Evolutionary conservation across 805 yeast genomes (phyloP), one percentile per base, ranked within the genome.

Genomic region (Yamadazyma insecticola): DNA sequence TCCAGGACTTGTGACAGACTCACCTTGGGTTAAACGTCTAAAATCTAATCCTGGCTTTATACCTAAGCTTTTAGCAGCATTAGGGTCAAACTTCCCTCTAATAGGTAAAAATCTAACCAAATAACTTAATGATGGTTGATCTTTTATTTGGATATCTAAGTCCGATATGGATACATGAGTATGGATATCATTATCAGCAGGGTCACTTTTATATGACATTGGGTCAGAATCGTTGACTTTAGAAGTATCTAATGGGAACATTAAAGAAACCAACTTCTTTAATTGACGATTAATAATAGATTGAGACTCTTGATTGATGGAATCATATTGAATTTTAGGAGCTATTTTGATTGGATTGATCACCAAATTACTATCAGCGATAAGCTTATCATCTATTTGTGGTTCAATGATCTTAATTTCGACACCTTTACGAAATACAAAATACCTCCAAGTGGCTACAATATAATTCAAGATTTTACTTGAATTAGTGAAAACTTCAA

Each of bases 391-490:
- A 24, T 53, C 40, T 3, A 12, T 2, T 12, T 32, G 28, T 3
- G 31, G 14, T 20, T 56, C 66, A 16, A 44, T 29, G 16, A 66
- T 52, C 3, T 55, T 55, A 32, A 84, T 51, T 21, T 70, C 66
- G 29, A 82, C 70, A 1, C 87, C 88, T 45, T 79, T 74, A 40
- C 96, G 72, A 52, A 85, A 86, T 10, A 88, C 86, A 59, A 90
- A 89, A 43, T 77, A 76, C 41, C 95, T 70, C 95, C 96, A 87
- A 0, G 90, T 75, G 1, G 89, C 72, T 3, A 85, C 72, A 27
- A 83, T 64, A 50, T 76, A 80, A 7, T 53, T 40, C 13, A 60
- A 38, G 11, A 61, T 35, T 22, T 43, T 44, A 29, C 53, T 37
- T 18, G 55, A 55, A 34, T 70, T 64, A 29, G 76, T 72, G 44